Conservation (phyloP, 2,329 filamentous ascomycete species). For the Waltergamsia citrina region DNA sequence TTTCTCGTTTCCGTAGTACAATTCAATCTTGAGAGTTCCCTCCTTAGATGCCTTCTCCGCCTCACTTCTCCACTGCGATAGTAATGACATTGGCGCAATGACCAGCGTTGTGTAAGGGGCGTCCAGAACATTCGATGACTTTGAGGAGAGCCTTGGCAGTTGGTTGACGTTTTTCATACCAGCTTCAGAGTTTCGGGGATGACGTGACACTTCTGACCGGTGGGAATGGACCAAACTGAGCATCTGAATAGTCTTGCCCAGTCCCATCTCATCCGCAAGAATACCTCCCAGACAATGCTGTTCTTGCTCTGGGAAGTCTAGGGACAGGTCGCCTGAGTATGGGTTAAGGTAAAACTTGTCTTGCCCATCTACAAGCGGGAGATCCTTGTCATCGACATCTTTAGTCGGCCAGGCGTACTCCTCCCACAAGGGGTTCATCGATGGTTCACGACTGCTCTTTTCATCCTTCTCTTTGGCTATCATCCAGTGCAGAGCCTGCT, state of each 20-base stretch:
- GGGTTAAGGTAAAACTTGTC: constrained; percentile 88
- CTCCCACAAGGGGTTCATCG: constrained; percentile 97
- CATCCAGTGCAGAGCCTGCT: constrained; percentile 96
- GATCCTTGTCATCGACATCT: constrained; percentile 73
- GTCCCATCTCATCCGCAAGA: constrained; percentile 92
- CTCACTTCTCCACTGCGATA: constrained; percentile 97
- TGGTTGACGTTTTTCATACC: constrained; percentile 40
- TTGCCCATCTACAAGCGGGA: constrained; percentile 57
- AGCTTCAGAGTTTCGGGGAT: constrained; percentile 19
- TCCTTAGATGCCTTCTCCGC: constrained; percentile 81
- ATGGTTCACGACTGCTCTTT: constrained; percentile 59
- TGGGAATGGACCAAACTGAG: constrained; percentile 86
- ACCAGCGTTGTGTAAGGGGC: constrained; percentile 90
- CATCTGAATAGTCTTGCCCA: constrained; percentile 99
- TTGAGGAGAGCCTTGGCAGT: constrained; percentile 52
- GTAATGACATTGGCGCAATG: constrained; percentile 89
- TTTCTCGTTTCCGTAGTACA: constrained; percentile 92
- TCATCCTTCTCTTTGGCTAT: constrained; percentile 81
- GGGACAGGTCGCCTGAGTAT: constrained; percentile 86
- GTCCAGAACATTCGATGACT: constrained; percentile 45
- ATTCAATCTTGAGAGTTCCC: constrained; percentile 71
- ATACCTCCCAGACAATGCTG: constrained; percentile 92
- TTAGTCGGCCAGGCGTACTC: constrained; percentile 85
- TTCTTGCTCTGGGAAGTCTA: constrained; percentile 87
- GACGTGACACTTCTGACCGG: constrained; percentile 43